These are phyloP conservation scores for Rhizomucor pusillus DNA, from an alignment of 371 early-diverging fungal species.

Conservation along the genomic window DNA sequence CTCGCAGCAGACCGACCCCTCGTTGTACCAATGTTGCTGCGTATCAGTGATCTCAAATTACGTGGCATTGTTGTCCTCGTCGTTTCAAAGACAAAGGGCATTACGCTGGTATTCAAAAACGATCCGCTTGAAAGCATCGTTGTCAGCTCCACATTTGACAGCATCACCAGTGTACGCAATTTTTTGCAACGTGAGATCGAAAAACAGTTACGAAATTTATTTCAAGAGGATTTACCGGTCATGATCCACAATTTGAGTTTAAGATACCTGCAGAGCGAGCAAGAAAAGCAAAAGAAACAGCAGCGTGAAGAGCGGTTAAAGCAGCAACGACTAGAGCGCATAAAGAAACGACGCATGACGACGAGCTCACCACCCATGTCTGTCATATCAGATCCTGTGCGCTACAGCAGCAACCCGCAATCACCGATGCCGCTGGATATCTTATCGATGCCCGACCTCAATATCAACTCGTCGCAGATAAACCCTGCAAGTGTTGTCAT, in stretches of 20 bases:
- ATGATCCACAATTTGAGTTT: conserved; percentile 89
- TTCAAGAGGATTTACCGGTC: conserved; percentile 90
- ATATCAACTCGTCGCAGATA: no score
- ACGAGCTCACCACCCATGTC: no score
- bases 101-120: conserved; percentile 95
- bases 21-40: conserved; percentile 93
- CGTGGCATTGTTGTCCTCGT: conserved; percentile 92
- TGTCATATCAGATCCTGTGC: no score
- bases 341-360: no score
- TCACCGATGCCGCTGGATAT: no score
- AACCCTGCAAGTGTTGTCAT: no score
- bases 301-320: conserved; percentile 10
- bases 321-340: conserved; percentile 13
- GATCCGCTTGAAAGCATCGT: conserved; percentile 93
- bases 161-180: conserved; percentile 77
- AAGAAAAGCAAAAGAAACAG: conserved; percentile 16
- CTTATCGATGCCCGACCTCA: no score
- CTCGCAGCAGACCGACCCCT: conserved; percentile 91
- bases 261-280: conserved; percentile 21
- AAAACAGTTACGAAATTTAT: conserved; percentile 79
- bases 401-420: no score
- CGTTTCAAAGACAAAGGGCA: conserved; percentile 87
- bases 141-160: conserved; percentile 94
- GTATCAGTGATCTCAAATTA: conserved; percentile 84
- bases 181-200: conserved; percentile 93